These are phyloP conservation scores for Auricularia sp. DNA, from an alignment of 768 basidiomycete genomes.

Conservation along the genomic window DNA sequence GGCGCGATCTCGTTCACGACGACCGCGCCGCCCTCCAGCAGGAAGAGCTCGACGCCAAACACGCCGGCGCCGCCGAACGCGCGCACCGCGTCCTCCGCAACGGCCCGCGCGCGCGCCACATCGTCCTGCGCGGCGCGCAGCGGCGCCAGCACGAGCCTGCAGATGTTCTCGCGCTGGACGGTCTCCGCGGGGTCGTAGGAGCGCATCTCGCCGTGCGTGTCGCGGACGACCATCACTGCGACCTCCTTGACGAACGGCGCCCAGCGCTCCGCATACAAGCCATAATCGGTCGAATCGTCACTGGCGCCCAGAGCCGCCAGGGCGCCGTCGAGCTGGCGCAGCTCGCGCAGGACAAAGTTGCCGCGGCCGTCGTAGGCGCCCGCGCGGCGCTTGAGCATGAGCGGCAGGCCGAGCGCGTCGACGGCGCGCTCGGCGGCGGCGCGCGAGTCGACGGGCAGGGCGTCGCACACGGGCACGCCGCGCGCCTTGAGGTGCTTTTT, in stretches of 20 bases:
- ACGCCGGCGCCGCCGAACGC: constrained; percentile 83
- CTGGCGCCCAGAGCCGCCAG: constrained; percentile 37
- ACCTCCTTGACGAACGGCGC: constrained; percentile 83
- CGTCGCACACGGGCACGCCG: constrained; percentile 49
- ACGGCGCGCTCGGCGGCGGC: constrained; percentile 45
- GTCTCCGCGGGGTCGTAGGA: constrained; percentile 95
- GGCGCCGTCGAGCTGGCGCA: constrained; percentile 40
- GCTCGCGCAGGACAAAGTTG: constrained; percentile 64
- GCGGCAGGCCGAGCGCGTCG: constrained; percentile 60
- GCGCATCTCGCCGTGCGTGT: constrained; percentile 55
- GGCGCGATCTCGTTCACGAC: constrained; percentile 97
- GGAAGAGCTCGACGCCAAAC: constrained; percentile 98
- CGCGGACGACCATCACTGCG: constrained; percentile 93
- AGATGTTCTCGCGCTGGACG: constrained; percentile 86
- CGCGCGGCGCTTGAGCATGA: constrained; percentile 95
- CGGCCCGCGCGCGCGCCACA: constrained; percentile 45
- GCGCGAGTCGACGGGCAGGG: constrained; percentile 46
- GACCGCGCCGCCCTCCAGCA: constrained; percentile 80
- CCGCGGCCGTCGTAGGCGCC: constrained; percentile 94
- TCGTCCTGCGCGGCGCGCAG: constrained; percentile 45
- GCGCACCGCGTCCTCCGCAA: constrained; percentile 75
- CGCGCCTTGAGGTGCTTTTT: constrained; percentile 46
- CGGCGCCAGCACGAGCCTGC: constrained; percentile 88
- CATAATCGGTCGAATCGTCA: constrained; percentile 45
- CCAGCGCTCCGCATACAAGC: constrained; percentile 91